phyloP scores from a whole-genome alignment of 129 eudicot genomes.

The Smallanthus sonchifolius region DNA sequence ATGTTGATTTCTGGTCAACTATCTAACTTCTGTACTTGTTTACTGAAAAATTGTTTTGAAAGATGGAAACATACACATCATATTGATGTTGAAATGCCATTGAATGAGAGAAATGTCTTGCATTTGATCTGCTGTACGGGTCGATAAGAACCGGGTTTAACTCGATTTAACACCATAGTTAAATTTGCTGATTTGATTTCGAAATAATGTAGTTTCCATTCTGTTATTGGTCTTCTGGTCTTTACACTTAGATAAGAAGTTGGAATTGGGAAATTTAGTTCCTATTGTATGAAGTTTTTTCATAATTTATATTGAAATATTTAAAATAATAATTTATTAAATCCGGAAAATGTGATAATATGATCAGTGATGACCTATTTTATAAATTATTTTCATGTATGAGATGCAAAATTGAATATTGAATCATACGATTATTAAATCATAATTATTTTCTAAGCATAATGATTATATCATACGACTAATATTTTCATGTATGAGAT shows the following conservation, averaged over 20 bases:
- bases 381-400: too few relatives aligned
- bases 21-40: neutral
- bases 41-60: neutral
- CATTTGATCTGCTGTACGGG: neutral
- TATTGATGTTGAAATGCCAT: neutral
- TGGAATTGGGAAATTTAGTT: neutral
- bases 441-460: too few relatives aligned
- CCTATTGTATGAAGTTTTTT: neutral
- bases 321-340: too few relatives aligned
- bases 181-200: conserved; percentile 8
- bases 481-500: too few relatives aligned
- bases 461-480: too few relatives aligned
- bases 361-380: too few relatives aligned
- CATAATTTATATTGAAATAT: too few relatives aligned
- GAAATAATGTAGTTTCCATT: neutral
- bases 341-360: too few relatives aligned
- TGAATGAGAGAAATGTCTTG: neutral
- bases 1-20: neutral
- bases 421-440: too few relatives aligned
- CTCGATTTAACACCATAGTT: conserved; percentile 6
- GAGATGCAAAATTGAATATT: too few relatives aligned
- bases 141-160: neutral
- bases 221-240: conserved; percentile 1
- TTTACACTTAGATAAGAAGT: neutral
- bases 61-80: neutral